These are phyloP conservation scores for Physcomitrellopsis africana DNA, from an alignment of 225 moss, liverwort and hornwort species.

Conservation along the genomic window DNA sequence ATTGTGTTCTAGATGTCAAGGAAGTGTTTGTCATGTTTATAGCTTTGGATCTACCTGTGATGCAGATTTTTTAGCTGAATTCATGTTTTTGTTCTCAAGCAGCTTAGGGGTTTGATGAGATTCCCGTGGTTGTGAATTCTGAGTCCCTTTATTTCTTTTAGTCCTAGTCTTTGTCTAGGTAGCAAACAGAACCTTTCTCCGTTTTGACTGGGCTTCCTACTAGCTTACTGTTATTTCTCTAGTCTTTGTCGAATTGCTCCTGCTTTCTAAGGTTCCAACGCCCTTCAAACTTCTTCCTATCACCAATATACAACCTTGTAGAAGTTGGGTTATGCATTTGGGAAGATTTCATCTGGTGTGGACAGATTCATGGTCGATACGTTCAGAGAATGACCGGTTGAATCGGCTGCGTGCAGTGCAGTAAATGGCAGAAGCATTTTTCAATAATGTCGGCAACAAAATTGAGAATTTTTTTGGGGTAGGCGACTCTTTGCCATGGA, in stretches of 20 bases:
- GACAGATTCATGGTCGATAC: not conserved
- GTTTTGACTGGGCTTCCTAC: not conserved
- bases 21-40: not conserved
- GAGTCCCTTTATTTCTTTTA: not conserved
- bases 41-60: not conserved
- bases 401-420: slow-evolving; percentile 24
- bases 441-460: slow-evolving; percentile 51
- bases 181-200: not conserved
- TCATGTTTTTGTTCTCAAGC: not conserved
- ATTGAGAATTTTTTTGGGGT: slow-evolving; percentile 57
- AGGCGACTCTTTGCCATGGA: slow-evolving; percentile 67
- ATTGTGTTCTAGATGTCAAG: not conserved
- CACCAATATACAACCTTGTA: not conserved
- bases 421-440: slow-evolving; percentile 63
- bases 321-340: not conserved
- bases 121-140: not conserved
- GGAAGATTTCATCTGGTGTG: too few relatives aligned
- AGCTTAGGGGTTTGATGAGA: not conserved
- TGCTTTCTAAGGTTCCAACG: too few relatives aligned
- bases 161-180: not conserved
- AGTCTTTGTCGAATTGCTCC: not conserved
- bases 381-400: not conserved
- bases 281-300: not conserved
- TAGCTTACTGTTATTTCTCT: not conserved
- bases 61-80: not conserved